Evolutionary conservation across 169 alveolate genomes (phyloP).

Genomic region (Eimeria sp.): DNA sequence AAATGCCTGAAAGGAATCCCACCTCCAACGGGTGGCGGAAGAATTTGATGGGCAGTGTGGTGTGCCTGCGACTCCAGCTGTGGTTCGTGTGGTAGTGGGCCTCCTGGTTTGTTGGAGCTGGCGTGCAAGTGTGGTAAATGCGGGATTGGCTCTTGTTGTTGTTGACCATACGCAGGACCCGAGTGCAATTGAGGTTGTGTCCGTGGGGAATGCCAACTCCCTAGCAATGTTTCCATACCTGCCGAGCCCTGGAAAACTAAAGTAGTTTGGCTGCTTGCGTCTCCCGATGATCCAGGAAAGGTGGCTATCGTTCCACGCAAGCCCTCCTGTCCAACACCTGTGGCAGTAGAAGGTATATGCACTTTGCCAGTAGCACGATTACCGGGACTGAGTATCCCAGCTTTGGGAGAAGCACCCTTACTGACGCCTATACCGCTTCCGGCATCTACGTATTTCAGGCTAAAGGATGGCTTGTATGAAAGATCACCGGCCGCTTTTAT

Average conservation of each 20-base stretch:
- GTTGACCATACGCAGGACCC: not conserved
- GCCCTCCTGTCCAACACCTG: not conserved
- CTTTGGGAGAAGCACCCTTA: not conserved
- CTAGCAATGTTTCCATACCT: not conserved
- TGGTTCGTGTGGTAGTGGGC: not conserved
- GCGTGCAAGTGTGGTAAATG: not conserved
- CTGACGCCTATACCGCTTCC: not conserved
- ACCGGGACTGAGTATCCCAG: not conserved
- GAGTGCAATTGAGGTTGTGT: not conserved
- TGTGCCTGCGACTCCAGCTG: not conserved
- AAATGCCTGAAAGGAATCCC: not conserved
- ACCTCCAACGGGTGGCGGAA: not conserved
- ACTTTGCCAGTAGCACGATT: not conserved
- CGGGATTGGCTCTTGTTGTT: not conserved
- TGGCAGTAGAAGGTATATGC: not conserved
- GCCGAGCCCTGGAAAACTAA: not conserved
- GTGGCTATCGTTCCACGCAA: not conserved
- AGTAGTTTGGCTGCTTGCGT: not conserved
- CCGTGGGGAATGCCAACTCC: not conserved
- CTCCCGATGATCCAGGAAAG: not conserved
- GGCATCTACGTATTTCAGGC: not conserved
- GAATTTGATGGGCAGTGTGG: not conserved
- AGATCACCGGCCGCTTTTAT: not conserved
- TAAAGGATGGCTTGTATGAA: not conserved
- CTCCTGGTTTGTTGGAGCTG: not conserved